Evolutionary conservation across 192 early-diverging fungal genomes (phyloP).

Genomic region (Linnemannia hyalina): DNA sequence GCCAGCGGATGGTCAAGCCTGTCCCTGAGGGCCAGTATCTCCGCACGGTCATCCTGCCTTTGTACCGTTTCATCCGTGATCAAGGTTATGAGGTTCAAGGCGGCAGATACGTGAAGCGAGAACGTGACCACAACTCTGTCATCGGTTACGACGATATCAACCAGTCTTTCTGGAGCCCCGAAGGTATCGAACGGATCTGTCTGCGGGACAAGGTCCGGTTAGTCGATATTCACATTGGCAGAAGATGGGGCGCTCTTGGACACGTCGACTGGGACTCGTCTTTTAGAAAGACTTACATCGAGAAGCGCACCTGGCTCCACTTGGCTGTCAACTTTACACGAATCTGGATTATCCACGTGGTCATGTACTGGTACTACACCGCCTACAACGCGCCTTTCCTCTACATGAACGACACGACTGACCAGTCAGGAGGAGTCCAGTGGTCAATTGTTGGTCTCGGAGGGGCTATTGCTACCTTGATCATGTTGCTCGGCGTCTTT

Average conservation of each 20-base stretch:
- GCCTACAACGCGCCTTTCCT: slow-evolving; percentile 77
- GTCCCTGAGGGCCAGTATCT: slow-evolving; percentile 79
- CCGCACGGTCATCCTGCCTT: slow-evolving; percentile 75
- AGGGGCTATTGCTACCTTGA: slow-evolving; percentile 75
- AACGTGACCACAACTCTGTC: slow-evolving; percentile 79
- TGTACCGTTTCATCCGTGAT: slow-evolving; percentile 82
- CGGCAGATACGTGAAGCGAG: slow-evolving; percentile 79
- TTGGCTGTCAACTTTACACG: slow-evolving; percentile 87
- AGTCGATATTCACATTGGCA: slow-evolving; percentile 70
- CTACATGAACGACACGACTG: slow-evolving; percentile 64
- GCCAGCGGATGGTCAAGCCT: slow-evolving; percentile 64
- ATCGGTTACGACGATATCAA: slow-evolving; percentile 91
- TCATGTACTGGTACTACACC: slow-evolving; percentile 85
- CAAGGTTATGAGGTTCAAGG: slow-evolving; percentile 79
- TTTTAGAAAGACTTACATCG: slow-evolving; percentile 86
- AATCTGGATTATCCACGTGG: slow-evolving; percentile 88
- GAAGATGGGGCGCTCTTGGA: slow-evolving; percentile 73
- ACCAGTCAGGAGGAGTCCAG: slow-evolving; percentile 61
- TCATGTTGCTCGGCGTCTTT: slow-evolving; percentile 75
- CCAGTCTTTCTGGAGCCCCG: slow-evolving; percentile 84
- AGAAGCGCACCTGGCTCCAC: slow-evolving; percentile 88
- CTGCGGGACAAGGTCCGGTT: slow-evolving; percentile 70
- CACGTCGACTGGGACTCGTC: slow-evolving; percentile 78
- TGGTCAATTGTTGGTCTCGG: slow-evolving; percentile 79
- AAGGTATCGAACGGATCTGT: slow-evolving; percentile 69